phyloP scores from a whole-genome alignment of 2,329 filamentous ascomycete genomes.

The Diplocarpon rosae region DNA sequence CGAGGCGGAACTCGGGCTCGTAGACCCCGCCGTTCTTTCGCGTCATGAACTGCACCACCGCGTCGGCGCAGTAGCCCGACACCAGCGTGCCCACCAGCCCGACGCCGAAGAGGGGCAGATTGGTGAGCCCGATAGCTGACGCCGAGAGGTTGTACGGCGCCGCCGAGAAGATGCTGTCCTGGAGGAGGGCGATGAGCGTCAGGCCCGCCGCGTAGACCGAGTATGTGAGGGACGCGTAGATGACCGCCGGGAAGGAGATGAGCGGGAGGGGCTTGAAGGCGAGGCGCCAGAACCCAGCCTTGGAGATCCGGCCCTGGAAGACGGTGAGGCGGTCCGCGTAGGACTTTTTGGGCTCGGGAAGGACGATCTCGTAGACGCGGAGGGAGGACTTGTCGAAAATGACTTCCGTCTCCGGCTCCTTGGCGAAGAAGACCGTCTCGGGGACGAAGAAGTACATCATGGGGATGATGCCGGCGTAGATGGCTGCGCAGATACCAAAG shows the following conservation, averaged over 20 bases:
- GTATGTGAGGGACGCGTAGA: slow-evolving; percentile 19
- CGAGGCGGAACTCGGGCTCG: slow-evolving; percentile 40
- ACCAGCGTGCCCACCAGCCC: slow-evolving; percentile 34
- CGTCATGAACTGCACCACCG: slow-evolving; percentile 18
- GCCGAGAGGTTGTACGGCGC: slow-evolving; percentile 27
- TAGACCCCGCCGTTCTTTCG: slow-evolving; percentile 16
- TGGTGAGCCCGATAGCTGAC: slow-evolving; percentile 37
- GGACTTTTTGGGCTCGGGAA: slow-evolving; percentile 25
- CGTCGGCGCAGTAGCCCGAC: slow-evolving; percentile 33
- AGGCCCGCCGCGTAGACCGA: slow-evolving; percentile 17
- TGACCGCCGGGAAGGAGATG: slow-evolving; percentile 38
- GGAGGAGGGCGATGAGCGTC: slow-evolving; percentile 27
- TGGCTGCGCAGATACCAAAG: slow-evolving; percentile 31
- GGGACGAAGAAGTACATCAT: slow-evolving; percentile 35
- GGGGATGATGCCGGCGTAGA: slow-evolving; percentile 32
- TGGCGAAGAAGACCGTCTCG: slow-evolving; percentile 30
- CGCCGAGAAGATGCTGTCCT: slow-evolving; percentile 29
- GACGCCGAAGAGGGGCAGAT: slow-evolving; percentile 36
- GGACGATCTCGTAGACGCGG: slow-evolving; percentile 18
- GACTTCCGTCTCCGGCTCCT: slow-evolving; percentile 12
- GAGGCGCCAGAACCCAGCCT: slow-evolving; percentile 30
- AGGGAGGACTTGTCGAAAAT: slow-evolving; percentile 21
- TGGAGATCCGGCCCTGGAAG: slow-evolving; percentile 30
- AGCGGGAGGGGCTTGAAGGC: slow-evolving; percentile 36
- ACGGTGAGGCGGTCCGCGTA: slow-evolving; percentile 28